These are phyloP conservation scores for Filosporella fistucella DNA, from an alignment of 495 filamentous ascomycete genomes.

Conservation along the genomic window DNA sequence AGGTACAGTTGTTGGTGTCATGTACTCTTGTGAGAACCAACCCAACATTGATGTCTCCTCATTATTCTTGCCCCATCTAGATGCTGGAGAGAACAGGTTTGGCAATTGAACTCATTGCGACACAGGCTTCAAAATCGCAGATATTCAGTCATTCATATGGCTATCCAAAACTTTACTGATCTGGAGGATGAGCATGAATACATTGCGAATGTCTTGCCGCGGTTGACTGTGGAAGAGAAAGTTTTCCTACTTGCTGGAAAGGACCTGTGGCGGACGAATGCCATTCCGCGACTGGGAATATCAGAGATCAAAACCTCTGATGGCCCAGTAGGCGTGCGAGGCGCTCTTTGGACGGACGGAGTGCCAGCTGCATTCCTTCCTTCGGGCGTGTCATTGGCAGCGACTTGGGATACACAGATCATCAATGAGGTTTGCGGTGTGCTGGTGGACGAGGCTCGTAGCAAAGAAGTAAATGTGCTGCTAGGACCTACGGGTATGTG, in stretches of 20 bases:
- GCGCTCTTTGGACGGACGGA: background rate
- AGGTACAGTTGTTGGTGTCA: no score
- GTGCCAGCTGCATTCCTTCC: conserved; percentile 2
- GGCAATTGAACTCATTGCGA: no score
- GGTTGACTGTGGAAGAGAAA: conserved; percentile 10
- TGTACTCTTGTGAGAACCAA: no score
- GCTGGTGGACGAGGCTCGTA: background rate
- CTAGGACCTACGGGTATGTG: conserved; percentile 1
- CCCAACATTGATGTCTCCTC: no score
- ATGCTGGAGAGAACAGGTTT: no score
- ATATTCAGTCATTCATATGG: no score
- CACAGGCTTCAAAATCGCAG: no score
- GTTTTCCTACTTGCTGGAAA: conserved; percentile 5
- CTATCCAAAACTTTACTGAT: no score
- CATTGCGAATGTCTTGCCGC: no score
- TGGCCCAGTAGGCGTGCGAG: background rate
- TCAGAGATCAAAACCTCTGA: conserved; percentile 51
- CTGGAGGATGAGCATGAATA: no score
- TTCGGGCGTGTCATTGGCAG: background rate
- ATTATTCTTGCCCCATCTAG: no score
- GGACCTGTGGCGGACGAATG: conserved; percentile 7
- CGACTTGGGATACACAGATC: conserved; percentile 1
- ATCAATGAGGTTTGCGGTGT: background rate
- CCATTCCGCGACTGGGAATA: conserved; percentile 48
- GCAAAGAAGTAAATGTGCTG: conserved; percentile 1